Base-by-base conservation (phyloP, 2,329 filamentous ascomycete species). In the Rhynchosporium agropyri region DNA sequence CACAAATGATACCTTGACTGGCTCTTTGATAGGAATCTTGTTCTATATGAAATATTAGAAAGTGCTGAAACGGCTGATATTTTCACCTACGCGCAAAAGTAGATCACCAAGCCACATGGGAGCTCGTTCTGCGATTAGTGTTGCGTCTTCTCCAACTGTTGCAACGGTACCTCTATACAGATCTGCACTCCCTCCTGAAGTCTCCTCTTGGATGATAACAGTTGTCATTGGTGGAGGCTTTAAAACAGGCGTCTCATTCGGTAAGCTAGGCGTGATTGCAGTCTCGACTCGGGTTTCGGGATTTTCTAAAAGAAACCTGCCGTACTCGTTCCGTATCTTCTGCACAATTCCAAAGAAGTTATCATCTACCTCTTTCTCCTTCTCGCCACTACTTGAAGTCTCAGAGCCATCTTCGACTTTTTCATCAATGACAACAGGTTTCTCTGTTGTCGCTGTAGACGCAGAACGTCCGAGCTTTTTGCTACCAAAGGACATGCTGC, bases 61-160 rank as follows among this genome's bases (percentile, higher is more conserved):
- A 42, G 43, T 38, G 40, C 45, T 33, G 31, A 29, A 13, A 26
- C 26, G 5, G 13, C 12, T 54, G 28, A 26, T n/a, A 3, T 2
- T 26, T 33, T 61, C 42, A 70, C 78, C 70, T 78, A 89, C 87
- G 71, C 82, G 81, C 53, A 99, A 79, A 13, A 99, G 80, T 42
- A 97, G 84, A 67, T 98, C 93, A 13, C 90, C 93, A 6, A 99
- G 81, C 95, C 95, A 99, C 80, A 90, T 89, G 1, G 95, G 94
- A 5, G 89, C 92, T 46, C 89, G 85, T 72, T 91, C 89, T 77
- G 98, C 93, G 58, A 99, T 89, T 26, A 89, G 78, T 75, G 96
- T 91, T 26, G 88, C 89, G 70, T 96, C 91, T 53, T 84, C 80
- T 1, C 89, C 90, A 4, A 96, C 83, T 7, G 85, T 87, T 61